phyloP scores from a whole-genome alignment of 352 stramenopile genomes.

The Phytophthora sojae region DNA sequence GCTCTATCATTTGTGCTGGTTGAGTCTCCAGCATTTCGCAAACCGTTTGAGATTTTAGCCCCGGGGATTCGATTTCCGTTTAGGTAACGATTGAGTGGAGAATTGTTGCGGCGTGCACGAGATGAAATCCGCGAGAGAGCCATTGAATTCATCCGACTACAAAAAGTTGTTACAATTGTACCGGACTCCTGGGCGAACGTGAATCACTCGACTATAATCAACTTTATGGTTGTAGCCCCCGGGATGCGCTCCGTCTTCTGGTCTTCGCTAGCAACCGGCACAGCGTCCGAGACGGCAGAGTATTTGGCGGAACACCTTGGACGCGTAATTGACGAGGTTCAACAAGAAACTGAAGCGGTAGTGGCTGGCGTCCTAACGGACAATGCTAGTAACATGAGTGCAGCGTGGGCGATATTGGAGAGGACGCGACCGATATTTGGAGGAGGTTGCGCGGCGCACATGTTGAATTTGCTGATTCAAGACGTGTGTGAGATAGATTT shows the following conservation, averaged over 20 bases:
- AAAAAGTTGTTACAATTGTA: slow-evolving; percentile 9
- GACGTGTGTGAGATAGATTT: slow-evolving; percentile 9
- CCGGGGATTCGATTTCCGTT: too few relatives aligned
- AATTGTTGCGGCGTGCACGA: slow-evolving; percentile 4
- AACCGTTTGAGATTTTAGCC: too few relatives aligned
- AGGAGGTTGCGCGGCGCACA: slow-evolving; percentile 7
- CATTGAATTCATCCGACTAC: not conserved
- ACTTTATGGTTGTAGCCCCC: slow-evolving; percentile 7
- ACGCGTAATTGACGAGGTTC: slow-evolving; percentile 16
- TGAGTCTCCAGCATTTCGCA: too few relatives aligned
- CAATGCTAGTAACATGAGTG: slow-evolving; percentile 12
- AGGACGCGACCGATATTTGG: slow-evolving; percentile 6
- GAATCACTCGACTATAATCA: slow-evolving; percentile 13
- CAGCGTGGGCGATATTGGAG: slow-evolving; percentile 8
- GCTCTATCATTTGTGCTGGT: too few relatives aligned
- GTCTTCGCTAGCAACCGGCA: slow-evolving; percentile 1
- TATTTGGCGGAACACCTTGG: slow-evolving; percentile 15
- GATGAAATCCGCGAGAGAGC: slow-evolving; percentile 9
- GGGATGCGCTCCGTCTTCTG: slow-evolving; percentile 19
- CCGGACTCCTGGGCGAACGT: slow-evolving; percentile 12
- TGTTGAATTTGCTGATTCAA: slow-evolving; percentile 24
- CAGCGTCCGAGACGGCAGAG: not conserved
- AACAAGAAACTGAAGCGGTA: slow-evolving; percentile 1
- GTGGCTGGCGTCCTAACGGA: slow-evolving; percentile 10
- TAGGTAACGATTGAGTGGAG: too few relatives aligned